These are phyloP conservation scores for Hypsizygus marmoreus DNA, from an alignment of 768 basidiomycete genomes.

Conservation along the genomic window DNA sequence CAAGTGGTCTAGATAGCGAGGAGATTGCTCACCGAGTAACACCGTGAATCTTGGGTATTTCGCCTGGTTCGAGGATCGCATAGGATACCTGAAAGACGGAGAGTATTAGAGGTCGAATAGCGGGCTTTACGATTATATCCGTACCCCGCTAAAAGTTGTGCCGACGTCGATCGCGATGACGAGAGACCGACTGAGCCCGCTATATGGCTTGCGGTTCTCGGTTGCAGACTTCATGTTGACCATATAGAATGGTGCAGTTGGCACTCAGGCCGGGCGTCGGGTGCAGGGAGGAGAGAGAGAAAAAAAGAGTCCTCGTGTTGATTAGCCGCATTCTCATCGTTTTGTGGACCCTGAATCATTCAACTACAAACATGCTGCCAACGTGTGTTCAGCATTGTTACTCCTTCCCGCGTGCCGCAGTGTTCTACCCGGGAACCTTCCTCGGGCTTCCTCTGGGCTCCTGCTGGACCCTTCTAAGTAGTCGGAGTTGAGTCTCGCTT, in stretches of 20 bases:
- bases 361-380: constrained; percentile 13
- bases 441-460: constrained; percentile 12
- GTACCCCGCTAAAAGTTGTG: constrained; percentile 79
- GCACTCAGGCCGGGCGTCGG: constrained; percentile 5
- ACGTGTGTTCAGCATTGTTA: constrained; percentile 8
- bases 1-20: background rate
- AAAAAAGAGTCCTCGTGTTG: constrained; percentile 20
- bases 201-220: constrained; percentile 75
- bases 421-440: background rate
- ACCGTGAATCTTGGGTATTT: constrained; percentile 79
- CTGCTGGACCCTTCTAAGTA: constrained; percentile 11
- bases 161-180: constrained; percentile 82
- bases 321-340: constrained; percentile 15
- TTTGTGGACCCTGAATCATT: constrained; percentile 14
- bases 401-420: constrained; percentile 9
- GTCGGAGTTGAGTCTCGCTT: constrained; percentile 12
- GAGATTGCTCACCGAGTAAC: constrained; percentile 62
- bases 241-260: constrained; percentile 3
- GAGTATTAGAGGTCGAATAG: constrained; percentile 5
- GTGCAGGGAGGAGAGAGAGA: constrained; percentile 9
- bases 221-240: constrained; percentile 28
- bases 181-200: constrained; percentile 61
- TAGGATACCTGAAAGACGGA: constrained; percentile 59
- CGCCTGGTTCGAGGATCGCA: constrained; percentile 78
- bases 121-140: constrained; percentile 11